Percentiles rank a stretch among this genome's conserved stretches.
Conservation (phyloP, 1,284 basidiomycete genomes). For the Kwoniella shivajii region DNA sequence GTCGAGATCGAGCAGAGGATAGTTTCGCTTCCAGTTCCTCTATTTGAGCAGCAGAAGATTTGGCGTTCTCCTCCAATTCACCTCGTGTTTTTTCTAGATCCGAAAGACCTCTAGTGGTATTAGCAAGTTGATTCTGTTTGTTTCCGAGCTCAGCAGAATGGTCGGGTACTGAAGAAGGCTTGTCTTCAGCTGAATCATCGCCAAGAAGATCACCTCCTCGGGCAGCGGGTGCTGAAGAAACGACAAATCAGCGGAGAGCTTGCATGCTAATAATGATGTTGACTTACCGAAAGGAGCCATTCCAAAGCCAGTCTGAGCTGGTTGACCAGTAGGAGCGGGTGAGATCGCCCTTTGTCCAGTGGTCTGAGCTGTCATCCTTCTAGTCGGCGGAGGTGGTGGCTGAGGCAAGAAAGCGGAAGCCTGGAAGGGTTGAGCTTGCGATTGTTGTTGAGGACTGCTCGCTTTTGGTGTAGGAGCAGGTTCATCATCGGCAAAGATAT, state of each 20-base stretch:
- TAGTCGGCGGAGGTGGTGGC: constrained; percentile 36
- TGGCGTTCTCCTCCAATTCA: constrained; percentile 49
- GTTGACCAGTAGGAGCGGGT: constrained; percentile 22
- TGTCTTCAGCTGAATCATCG: constrained; percentile 37
- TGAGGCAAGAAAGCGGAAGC: constrained; percentile 31
- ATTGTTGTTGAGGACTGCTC: constrained; percentile 15
- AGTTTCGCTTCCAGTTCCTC: constrained; percentile 54
- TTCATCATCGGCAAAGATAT: constrained; percentile 49
- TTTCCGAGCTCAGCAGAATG: constrained; percentile 74
- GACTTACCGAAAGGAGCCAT: constrained; percentile 27
- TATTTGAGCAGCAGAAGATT: constrained; percentile 66
- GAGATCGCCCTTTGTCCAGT: constrained; percentile 13
- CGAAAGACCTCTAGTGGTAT: constrained; percentile 63
- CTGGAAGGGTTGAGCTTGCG: constrained; percentile 9
- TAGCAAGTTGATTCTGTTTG: constrained; percentile 75
- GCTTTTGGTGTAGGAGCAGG: constrained; percentile 29
- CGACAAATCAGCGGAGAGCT: no score
- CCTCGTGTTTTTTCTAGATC: constrained; percentile 45
- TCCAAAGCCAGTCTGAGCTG: constrained; percentile 18
- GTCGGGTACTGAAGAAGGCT: constrained; percentile 46
- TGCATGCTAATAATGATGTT: neutral
- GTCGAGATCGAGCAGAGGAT: constrained; percentile 61
- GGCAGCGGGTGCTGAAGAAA: constrained; percentile 7
- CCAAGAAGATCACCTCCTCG: constrained; percentile 45
- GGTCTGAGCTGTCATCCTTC: constrained; percentile 9